Evolutionary conservation across 257 asterid genomes (phyloP), one percentile per base, ranked within the genome.

Genomic region (Solanum rostratum): DNA sequence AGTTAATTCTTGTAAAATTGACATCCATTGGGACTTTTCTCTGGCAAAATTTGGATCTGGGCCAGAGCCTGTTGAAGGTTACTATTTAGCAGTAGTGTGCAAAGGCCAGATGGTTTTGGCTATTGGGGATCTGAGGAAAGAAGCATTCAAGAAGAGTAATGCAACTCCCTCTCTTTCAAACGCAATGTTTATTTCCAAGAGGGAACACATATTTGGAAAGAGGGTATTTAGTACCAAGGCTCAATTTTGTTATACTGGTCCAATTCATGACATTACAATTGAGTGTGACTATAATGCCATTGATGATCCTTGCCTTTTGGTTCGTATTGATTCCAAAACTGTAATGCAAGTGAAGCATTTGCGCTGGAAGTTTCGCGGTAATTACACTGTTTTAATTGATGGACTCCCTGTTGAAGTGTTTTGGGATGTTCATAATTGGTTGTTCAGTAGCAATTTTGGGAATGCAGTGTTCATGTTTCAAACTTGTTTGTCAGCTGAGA

Each of bases 391-490:
- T 74, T 82, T 88, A 89, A 90, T 96, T 8, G 99, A 96, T 86
- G 99, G 99, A 8, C 86, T 94, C 30, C 95, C 96, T 20, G 97
- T 96, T 24, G 98, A 94, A 85, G 88, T 96, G 55, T 92, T 89
- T 78, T 96, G 98, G 98, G 98, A 96, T 85, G 98, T 96, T 39
- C 95, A 94, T 49, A 92, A 96, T 82, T 96, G 98, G 99, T 80
- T 96, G 37, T 96, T 94, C 63, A 90, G 96, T 71, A 84, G 92
- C 7, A 62, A 91, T 83, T 85, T 88, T 63, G 98, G 99, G 8
- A 88, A 85, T 78, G 98, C 95, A 0, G 93, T 94, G 29, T 94
- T 96, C 92, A 90, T 94, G 93, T 96, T 96, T 73, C 97, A 89
- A 69, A 85, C 93, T 9, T 91, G 92, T 65, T 86, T 90, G 33